Evolutionary conservation across 2,329 filamentous ascomycete species (phyloP).

Genomic region (Microsporum canis): DNA sequence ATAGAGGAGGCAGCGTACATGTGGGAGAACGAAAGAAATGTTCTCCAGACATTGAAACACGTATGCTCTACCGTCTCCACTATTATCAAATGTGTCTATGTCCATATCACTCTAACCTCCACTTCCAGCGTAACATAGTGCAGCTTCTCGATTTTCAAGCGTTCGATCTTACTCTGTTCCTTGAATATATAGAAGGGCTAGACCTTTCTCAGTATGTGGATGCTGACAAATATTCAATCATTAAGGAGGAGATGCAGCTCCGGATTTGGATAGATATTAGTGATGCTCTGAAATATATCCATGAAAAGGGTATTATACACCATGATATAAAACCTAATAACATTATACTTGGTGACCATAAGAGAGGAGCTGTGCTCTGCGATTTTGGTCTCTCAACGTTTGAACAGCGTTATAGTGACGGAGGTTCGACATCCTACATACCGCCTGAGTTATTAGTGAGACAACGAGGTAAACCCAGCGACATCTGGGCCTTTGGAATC

Average conservation of each 20-base stretch:
- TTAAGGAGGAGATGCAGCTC: neutral
- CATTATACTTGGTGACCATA: slow-evolving; percentile 70
- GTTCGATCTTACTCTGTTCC: neutral
- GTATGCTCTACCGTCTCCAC: neutral
- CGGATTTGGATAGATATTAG: slow-evolving; percentile 1
- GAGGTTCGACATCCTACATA: neutral
- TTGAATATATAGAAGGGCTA: neutral
- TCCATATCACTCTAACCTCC: neutral
- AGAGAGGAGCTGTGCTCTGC: slow-evolving; percentile 81
- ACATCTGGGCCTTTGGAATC: slow-evolving; percentile 3
- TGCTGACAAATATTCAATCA: neutral
- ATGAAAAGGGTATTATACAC: slow-evolving; percentile 98
- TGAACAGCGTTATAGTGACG: neutral
- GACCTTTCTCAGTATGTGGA: slow-evolving; percentile 3
- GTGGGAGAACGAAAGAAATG: slow-evolving; percentile 1
- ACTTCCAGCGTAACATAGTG: neutral
- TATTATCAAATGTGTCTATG: neutral
- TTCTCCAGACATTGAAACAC: neutral
- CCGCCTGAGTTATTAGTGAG: neutral
- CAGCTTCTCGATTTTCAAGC: neutral
- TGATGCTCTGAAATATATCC: slow-evolving; percentile 89
- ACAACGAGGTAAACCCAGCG: neutral
- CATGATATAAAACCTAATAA: slow-evolving; percentile 99
- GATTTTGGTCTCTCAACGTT: slow-evolving; percentile 63
- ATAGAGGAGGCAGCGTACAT: neutral